These are phyloP conservation scores for Rhynchospora breviuscula DNA, from an alignment of 176 grass and related monocot species.

Conservation along the genomic window DNA sequence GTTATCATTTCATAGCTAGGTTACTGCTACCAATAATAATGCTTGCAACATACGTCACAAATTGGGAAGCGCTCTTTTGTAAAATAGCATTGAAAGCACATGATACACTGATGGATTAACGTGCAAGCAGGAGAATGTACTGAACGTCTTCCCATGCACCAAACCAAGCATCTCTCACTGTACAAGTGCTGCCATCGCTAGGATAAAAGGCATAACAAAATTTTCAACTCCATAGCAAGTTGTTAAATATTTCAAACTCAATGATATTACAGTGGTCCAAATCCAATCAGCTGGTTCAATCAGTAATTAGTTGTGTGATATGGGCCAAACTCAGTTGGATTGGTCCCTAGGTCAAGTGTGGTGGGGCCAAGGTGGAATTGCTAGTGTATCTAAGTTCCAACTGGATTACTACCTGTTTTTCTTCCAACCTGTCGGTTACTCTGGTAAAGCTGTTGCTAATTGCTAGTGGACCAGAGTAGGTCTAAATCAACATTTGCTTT, in stretches of 20 bases:
- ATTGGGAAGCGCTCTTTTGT: background rate
- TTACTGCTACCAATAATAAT: background rate
- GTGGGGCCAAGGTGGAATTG: background rate
- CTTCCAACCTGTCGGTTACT: conserved; percentile 9
- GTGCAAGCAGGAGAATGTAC: conserved; percentile 3
- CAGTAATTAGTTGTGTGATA: background rate
- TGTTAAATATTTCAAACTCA: background rate
- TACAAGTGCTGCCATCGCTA: too few relatives aligned
- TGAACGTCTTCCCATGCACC: background rate
- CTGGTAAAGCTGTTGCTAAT: background rate
- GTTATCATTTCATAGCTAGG: background rate
- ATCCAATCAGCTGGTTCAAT: background rate
- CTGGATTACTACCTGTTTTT: background rate
- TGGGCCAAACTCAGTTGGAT: background rate
- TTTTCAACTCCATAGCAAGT: background rate
- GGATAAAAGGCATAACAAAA: background rate
- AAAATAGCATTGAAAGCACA: conserved; percentile 12
- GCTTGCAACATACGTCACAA: background rate
- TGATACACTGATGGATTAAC: background rate
- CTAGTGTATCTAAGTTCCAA: background rate
- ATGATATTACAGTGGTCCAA: background rate
- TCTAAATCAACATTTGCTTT: background rate
- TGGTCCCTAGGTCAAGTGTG: background rate
- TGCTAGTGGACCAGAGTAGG: background rate
- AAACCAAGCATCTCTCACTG: background rate